Percentiles rank a stretch among this genome's conserved stretches.
Evolutionary conservation across 495 filamentous ascomycete genomes (phyloP).

Genomic region (Penicillium paxilli): DNA sequence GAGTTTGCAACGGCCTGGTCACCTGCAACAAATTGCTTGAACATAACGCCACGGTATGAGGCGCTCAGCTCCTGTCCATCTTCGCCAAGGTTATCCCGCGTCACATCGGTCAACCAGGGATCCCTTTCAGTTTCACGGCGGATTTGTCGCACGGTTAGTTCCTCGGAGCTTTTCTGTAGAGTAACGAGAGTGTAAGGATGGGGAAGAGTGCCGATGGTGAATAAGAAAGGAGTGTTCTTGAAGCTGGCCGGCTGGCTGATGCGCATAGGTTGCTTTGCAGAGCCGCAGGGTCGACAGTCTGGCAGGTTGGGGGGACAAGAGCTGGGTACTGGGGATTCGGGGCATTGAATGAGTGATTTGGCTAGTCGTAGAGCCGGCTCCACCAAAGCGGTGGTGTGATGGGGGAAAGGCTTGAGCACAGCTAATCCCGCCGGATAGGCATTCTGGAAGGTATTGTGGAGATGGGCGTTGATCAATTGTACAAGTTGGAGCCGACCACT

Average conservation of each 20-base stretch:
- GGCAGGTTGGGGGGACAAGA: constrained; percentile 86
- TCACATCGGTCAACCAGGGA: constrained; percentile 72
- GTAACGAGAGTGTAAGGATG: constrained; percentile 83
- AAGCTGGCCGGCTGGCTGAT: constrained; percentile 60
- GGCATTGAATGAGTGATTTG: constrained; percentile 68
- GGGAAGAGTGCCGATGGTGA: constrained; percentile 83
- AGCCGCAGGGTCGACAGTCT: constrained; percentile 71
- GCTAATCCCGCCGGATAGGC: constrained; percentile 73
- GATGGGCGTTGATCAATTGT: constrained; percentile 78
- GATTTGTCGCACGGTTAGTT: constrained; percentile 65
- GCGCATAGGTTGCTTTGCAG: constrained; percentile 46
- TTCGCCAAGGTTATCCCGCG: constrained; percentile 63
- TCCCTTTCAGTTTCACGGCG: constrained; percentile 77
- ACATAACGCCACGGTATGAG: constrained; percentile 63
- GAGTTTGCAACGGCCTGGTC: constrained; percentile 57
- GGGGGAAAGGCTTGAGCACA: constrained; percentile 73
- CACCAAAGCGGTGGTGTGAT: constrained; percentile 70
- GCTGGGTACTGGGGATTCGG: constrained; percentile 63
- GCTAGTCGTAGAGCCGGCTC: constrained; percentile 71
- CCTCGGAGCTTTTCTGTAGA: constrained; percentile 53
- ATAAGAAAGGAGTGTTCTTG: constrained; percentile 61
- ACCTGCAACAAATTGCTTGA: constrained; percentile 81
- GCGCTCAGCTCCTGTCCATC: constrained; percentile 57
- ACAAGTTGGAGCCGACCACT: constrained; percentile 63
- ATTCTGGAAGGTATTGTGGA: constrained; percentile 83